Percentiles rank a stretch among this genome's conserved stretches.
phyloP scores from a whole-genome alignment of 768 basidiomycete species.

The Lepiota brunneoincarnata region DNA sequence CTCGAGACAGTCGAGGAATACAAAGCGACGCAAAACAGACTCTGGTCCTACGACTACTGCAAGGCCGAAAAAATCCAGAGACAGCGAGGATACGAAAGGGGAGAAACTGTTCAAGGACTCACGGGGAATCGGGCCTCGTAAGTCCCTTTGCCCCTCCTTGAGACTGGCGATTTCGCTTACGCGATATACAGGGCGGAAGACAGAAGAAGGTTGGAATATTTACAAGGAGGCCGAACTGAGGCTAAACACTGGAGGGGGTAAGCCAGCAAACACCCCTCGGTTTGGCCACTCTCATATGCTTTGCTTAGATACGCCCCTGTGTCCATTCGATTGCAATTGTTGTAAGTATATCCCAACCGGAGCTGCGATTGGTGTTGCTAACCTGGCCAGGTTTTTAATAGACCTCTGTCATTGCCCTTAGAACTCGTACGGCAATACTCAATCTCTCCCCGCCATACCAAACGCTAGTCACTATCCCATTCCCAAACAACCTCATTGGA shows the following conservation, averaged over 20 bases:
- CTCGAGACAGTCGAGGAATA: conserved; percentile 34
- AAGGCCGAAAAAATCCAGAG: conserved; percentile 17
- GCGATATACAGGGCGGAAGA: conserved; percentile 59
- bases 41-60: conserved; percentile 3
- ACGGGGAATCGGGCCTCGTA: conserved; percentile 68
- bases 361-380: conserved; percentile 20
- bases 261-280: conserved; percentile 20
- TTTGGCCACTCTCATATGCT: conserved; percentile 21
- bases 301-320: conserved; percentile 69
- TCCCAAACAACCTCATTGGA: too few species aligned
- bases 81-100: conserved; percentile 26
- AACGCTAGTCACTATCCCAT: not conserved
- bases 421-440: not conserved
- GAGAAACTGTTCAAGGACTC: conserved; percentile 68
- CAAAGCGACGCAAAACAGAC: conserved; percentile 38
- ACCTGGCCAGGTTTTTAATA: not conserved
- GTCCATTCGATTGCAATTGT: conserved; percentile 89
- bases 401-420: not conserved
- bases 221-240: conserved; percentile 85
- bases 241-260: conserved; percentile 70
- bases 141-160: conserved; percentile 25
- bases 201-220: conserved; percentile 76
- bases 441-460: not conserved
- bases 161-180: conserved; percentile 11
- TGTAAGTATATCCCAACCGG: conserved; percentile 47